Base-by-base conservation (phyloP, 2,329 filamentous ascomycete species). In the Bipolaris cookei region DNA sequence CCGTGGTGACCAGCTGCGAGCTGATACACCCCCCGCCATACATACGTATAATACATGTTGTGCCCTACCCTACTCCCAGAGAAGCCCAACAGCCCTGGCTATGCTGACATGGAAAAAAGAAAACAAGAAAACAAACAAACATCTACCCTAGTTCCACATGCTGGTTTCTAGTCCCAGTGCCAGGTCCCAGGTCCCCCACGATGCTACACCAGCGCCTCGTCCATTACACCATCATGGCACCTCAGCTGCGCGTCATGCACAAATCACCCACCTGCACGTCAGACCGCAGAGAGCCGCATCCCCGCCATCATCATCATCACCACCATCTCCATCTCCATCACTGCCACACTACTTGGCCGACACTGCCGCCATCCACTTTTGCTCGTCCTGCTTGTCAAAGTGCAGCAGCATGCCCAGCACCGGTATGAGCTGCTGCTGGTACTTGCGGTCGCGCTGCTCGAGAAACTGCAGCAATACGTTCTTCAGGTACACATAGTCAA, bases 321-420 rank as follows among this genome's bases (percentile, higher is more conserved):
- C 8, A 3, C 25, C 25, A 28, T 28, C 25, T 10, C 25, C 4
- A 28, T 35, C 58, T 59, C 34, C 39, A 20, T 18, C 55, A 30
- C 54, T 10, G 14, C 18, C 4, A 5, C 18, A 54, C 58, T 67
- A 76, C 63, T 66, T 72, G 14, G 83, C 81, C 58, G 82, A 81
- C 46, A 96, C 88, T 2, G 90, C 92, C 16, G 88, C 85, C 77
- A 89, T 86, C 91, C 92, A 96, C 77, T 91, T 94, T 77, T 95
- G 88, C 78, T 95, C 90, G 66, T 97, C 92, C 66, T 84, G 86
- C 67, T 87, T 86, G 77, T 92, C 88, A 78, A 94, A 92, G 73
- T 87, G 86, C 70, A 95, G 78, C 71, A 94, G 78, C 82, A 90
- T 88, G 28, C 88, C 88, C 67, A 95, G 75, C 32, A 93, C 90